phyloP scores from a whole-genome alignment of 2,329 filamentous ascomycete genomes.

The Pseudofabraea citricarpa region DNA sequence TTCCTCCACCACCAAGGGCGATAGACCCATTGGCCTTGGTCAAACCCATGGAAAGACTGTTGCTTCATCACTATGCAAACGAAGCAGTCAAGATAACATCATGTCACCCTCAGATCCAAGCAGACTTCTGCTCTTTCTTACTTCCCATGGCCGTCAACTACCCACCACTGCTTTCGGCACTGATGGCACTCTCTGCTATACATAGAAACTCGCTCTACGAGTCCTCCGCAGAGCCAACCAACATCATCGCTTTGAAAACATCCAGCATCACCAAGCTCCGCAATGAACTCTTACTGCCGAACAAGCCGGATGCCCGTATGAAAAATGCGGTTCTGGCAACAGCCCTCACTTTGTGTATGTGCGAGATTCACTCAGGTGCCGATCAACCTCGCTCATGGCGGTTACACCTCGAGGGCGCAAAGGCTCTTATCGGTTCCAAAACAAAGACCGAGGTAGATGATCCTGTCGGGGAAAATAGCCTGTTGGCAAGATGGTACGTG shows the following conservation, averaged over 20 bases:
- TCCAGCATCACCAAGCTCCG: constrained; percentile 1
- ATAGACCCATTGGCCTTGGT: not conserved
- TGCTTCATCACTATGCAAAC: constrained; percentile 1
- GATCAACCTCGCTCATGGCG: constrained; percentile 34
- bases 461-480: not conserved
- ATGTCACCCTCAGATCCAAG: constrained; percentile 25
- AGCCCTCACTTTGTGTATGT: constrained; percentile 35
- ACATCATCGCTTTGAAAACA: not conserved
- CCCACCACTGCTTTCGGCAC: constrained; percentile 35
- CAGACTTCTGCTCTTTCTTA: constrained; percentile 35
- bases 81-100: constrained; percentile 1
- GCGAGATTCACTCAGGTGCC: constrained; percentile 35
- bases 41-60: constrained; percentile 2
- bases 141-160: constrained; percentile 37
- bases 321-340: constrained; percentile 33
- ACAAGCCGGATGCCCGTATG: constrained; percentile 17
- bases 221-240: not conserved
- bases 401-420: constrained; percentile 35
- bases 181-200: constrained; percentile 35
- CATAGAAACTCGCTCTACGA: constrained; percentile 31
- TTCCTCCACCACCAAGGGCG: not conserved
- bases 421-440: constrained; percentile 27
- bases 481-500: not conserved
- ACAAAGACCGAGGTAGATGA: not conserved
- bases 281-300: not conserved